Evolutionary conservation across 2,329 filamentous ascomycete species (phyloP).

Genomic region (Claviceps digitariae): DNA sequence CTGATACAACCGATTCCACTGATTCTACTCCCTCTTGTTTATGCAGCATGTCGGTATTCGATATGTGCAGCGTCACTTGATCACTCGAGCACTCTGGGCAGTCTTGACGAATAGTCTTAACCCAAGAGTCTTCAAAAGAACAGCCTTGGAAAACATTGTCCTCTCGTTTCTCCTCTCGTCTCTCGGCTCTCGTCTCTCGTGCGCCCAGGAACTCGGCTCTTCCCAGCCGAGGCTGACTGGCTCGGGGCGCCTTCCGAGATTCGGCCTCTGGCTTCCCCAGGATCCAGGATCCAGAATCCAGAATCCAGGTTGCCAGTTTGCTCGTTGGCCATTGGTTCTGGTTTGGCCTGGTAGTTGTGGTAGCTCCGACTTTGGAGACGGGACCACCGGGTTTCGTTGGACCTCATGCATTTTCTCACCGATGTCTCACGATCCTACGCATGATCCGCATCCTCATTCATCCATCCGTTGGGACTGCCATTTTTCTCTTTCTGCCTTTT

Average conservation of each 20-base stretch:
- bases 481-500: not conserved
- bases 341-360: not conserved
- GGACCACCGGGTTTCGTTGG: not conserved
- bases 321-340: not conserved
- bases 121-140: no score
- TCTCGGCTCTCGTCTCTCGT: no score
- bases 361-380: not conserved
- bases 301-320: not conserved
- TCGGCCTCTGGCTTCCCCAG: not conserved
- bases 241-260: not conserved
- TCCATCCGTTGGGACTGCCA: not conserved
- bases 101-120: no score
- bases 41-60: no score
- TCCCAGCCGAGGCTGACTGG: not conserved
- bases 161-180: no score
- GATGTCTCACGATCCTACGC: conserved; percentile 3
- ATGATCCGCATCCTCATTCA: not conserved
- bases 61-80: no score
- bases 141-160: no score
- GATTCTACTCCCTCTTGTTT: no score
- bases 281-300: no score
- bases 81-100: no score
- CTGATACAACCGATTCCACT: no score
- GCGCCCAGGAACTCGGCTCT: no score
- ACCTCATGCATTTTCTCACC: conserved; percentile 3